Conservation (phyloP, 2,329 filamentous ascomycete species). For the Xylaria sp. region DNA sequence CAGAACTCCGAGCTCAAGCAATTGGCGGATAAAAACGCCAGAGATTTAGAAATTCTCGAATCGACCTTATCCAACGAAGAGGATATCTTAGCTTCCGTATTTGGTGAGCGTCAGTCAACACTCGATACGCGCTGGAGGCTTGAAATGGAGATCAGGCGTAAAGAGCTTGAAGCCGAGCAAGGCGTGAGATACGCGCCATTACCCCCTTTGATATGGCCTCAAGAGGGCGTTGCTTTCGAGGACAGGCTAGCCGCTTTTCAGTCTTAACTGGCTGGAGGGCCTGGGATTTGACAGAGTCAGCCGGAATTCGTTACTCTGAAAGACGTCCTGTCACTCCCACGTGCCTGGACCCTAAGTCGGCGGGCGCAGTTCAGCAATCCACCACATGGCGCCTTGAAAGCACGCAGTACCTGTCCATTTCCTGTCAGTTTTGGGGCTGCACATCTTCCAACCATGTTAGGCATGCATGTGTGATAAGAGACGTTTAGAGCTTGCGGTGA, state of each 20-base stretch:
- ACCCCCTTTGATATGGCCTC: conserved; percentile 38
- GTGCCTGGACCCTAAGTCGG: background rate
- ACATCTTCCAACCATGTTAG: conserved; percentile 10
- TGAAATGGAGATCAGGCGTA: conserved; percentile 48
- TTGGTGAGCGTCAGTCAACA: conserved; percentile 41
- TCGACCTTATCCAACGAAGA: conserved; percentile 46
- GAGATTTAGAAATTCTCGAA: conserved; percentile 46
- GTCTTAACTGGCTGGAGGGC: conserved; percentile 6
- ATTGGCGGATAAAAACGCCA: conserved; percentile 41
- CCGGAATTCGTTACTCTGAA: background rate
- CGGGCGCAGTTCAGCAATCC: too few species aligned
- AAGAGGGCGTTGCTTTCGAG: conserved; percentile 27
- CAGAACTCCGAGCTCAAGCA: conserved; percentile 49
- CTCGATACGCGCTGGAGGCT: conserved; percentile 49
- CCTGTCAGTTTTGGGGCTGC: conserved; percentile 6
- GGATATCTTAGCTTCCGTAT: conserved; percentile 41
- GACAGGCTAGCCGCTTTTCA: conserved; percentile 22
- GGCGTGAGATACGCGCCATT: conserved; percentile 40
- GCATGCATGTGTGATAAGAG: conserved; percentile 13
- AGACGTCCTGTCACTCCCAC: background rate
- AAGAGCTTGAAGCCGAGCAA: conserved; percentile 44
- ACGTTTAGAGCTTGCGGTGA: conserved; percentile 6
- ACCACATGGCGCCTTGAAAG: too few species aligned
- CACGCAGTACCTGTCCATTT: conserved; percentile 4
- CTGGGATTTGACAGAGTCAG: background rate